Percentiles rank a stretch among this genome's conserved stretches.
Conservation (phyloP, 2,329 filamentous ascomycete species). For the Herpotrichia juniperi region DNA sequence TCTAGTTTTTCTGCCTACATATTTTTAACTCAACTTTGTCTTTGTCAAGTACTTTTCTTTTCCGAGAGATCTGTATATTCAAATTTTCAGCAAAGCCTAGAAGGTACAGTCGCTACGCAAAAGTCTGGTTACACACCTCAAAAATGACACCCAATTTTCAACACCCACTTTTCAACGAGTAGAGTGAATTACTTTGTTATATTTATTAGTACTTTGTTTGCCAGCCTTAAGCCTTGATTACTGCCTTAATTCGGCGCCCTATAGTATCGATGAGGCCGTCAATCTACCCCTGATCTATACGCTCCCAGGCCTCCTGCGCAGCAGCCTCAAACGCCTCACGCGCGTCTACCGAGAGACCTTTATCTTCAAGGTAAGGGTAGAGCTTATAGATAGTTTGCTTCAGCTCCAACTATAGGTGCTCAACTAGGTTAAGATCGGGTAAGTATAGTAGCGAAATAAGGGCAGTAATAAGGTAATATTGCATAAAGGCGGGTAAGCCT, state of each 20-base stretch:
- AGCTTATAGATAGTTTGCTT: constrained; percentile 20
- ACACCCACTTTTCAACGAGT: too few species aligned
- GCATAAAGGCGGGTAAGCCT: background rate
- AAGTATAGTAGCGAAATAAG: background rate
- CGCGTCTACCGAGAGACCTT: background rate
- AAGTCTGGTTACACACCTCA: too few species aligned
- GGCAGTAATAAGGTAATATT: background rate
- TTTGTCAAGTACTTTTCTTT: too few species aligned
- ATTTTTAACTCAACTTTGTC: too few species aligned
- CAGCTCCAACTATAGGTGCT: constrained; percentile 22
- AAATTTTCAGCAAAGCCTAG: too few species aligned
- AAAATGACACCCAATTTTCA: too few species aligned
- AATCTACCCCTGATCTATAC: background rate
- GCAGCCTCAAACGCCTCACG: background rate
- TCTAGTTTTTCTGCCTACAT: too few species aligned
- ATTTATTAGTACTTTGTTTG: background rate
- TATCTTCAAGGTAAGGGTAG: constrained; percentile 15
- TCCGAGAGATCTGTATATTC: too few species aligned
- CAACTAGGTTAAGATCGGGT: constrained; percentile 31
- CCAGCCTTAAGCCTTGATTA: background rate
- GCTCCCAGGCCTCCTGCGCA: background rate
- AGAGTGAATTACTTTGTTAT: too few species aligned
- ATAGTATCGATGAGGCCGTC: background rate
- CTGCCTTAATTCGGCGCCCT: background rate
- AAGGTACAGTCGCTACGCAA: too few species aligned